Evolutionary conservation across 2,329 filamentous ascomycete species (phyloP).

Genomic region (Aureobasidium pullulans): DNA sequence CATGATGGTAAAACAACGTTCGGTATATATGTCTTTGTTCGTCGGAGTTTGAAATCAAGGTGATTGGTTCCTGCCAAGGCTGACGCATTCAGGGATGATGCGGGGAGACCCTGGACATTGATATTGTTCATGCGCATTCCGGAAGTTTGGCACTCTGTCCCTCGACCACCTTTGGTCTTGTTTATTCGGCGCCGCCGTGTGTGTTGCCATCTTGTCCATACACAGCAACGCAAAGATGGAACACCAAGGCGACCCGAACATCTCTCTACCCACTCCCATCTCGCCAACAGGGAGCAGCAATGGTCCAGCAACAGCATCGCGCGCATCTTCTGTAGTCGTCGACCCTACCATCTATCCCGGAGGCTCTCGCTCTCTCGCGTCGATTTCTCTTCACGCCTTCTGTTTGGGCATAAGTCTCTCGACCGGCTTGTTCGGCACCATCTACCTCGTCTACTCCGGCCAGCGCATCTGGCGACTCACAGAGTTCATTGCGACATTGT

Average conservation of each 20-base stretch:
- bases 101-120: slow-evolving; percentile 7
- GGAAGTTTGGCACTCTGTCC: background rate
- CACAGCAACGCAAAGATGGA: background rate
- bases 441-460: slow-evolving; percentile 17
- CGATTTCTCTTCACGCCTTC: slow-evolving; percentile 41
- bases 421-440: slow-evolving; percentile 24
- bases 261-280: slow-evolving; percentile 8
- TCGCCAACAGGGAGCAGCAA: slow-evolving; percentile 5
- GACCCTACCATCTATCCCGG: slow-evolving; percentile 33
- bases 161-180: background rate
- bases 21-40: background rate
- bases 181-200: background rate
- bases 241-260: slow-evolving; percentile 15
- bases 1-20: background rate
- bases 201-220: background rate
- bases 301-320: slow-evolving; percentile 5
- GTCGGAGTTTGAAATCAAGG: background rate
- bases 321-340: slow-evolving; percentile 11
- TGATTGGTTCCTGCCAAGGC: background rate
- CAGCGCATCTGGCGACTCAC: slow-evolving; percentile 47
- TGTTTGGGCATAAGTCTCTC: slow-evolving; percentile 34
- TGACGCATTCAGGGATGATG: background rate
- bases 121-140: slow-evolving; percentile 5
- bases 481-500: slow-evolving; percentile 60
- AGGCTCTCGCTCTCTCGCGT: slow-evolving; percentile 38